Evolutionary conservation across 78 protist genomes (phyloP).

Genomic region (Dictyostelium purpureum): DNA sequence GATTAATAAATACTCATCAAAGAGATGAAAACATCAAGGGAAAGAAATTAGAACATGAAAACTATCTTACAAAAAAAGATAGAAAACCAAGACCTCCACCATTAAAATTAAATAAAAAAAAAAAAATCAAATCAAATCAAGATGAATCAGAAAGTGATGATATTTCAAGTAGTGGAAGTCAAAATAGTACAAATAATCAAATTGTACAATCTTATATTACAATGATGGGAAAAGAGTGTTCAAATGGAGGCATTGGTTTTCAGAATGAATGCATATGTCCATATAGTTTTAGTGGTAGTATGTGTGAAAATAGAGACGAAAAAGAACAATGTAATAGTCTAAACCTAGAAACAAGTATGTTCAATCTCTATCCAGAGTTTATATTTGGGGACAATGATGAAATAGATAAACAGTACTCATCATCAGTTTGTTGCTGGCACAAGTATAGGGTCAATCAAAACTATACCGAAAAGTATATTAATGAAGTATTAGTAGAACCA

Average conservation of each 20-base stretch:
- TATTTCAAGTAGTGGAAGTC: not conserved
- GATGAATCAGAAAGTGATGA: not conserved
- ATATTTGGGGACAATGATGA: too few relatives aligned
- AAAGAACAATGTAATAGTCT: not conserved
- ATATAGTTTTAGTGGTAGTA: not conserved
- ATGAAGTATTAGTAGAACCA: not conserved
- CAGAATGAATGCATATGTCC: conserved; percentile 36
- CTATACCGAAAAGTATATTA: not conserved
- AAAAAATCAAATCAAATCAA: not conserved
- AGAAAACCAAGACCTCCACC: conserved; percentile 15
- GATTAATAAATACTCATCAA: not conserved
- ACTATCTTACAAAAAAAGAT: conserved; percentile 4
- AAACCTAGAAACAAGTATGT: not conserved
- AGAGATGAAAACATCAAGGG: not conserved
- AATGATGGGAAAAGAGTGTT: not conserved
- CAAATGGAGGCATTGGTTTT: conserved; percentile 12
- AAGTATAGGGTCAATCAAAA: not conserved
- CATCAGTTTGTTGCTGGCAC: conserved; percentile 20
- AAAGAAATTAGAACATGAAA: conserved; percentile 1
- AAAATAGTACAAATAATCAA: not conserved
- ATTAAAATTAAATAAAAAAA: not conserved
- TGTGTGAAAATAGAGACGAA: not conserved
- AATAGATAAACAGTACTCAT: too few relatives aligned
- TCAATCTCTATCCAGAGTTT: not conserved
- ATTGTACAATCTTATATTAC: not conserved